These are phyloP conservation scores for Geotrichum fermentans DNA, from an alignment of 1,139 yeast genomes.

Conservation along the genomic window DNA sequence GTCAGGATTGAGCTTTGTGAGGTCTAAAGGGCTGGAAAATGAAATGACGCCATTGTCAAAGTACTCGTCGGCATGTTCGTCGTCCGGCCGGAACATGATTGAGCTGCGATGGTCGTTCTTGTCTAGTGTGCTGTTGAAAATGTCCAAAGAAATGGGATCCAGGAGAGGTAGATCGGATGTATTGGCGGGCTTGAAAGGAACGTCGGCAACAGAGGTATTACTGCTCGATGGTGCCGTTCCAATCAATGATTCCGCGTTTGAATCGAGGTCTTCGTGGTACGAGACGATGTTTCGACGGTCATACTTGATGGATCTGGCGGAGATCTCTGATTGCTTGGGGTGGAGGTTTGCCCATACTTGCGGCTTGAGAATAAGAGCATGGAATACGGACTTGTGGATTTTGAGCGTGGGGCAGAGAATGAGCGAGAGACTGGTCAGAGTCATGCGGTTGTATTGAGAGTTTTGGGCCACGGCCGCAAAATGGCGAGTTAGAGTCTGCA, in stretches of 20 bases:
- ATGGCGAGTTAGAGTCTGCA: conserved; percentile 31
- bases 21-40: not conserved
- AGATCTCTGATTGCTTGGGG: conserved; percentile 14
- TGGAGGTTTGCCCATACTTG: conserved; percentile 27
- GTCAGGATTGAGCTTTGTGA: not conserved
- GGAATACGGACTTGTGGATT: conserved; percentile 28
- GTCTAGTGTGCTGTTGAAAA: not conserved
- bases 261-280: not conserved
- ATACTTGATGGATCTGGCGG: conserved; percentile 1
- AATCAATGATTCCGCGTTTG: not conserved
- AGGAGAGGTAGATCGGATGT: not conserved
- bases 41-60: conserved; percentile 1
- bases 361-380: conserved; percentile 26
- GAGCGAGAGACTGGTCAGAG: conserved; percentile 31
- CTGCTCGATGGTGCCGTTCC: conserved; percentile 2
- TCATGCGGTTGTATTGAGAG: conserved; percentile 31
- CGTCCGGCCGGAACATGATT: not conserved
- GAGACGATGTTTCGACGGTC: conserved; percentile 6
- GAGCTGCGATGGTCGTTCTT: not conserved
- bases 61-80: conserved; percentile 5
- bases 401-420: conserved; percentile 35
- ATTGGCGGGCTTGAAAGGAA: not conserved
- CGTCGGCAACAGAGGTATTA: conserved; percentile 1
- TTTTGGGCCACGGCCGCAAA: conserved; percentile 26
- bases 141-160: not conserved